Conservation (phyloP, 2,329 filamentous ascomycete genomes). For the Calonectria crousiana region DNA sequence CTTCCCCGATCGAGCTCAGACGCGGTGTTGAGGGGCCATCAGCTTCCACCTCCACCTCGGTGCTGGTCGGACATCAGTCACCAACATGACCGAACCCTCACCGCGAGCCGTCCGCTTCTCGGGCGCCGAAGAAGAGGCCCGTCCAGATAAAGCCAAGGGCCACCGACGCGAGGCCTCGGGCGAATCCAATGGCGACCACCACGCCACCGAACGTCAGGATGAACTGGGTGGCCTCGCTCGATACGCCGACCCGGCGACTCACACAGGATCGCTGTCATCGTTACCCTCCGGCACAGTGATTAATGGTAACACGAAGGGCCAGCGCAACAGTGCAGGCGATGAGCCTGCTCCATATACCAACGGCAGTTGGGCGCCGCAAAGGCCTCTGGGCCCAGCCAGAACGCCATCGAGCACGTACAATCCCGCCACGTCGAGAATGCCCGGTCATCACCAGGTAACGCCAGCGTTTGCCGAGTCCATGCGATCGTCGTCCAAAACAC, state of each 20-base stretch:
- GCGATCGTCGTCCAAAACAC: constrained; percentile 66
- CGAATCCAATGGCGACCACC: constrained; percentile 53
- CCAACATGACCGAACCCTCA: constrained; percentile 60
- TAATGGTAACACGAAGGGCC: constrained; percentile 57
- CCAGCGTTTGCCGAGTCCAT: constrained; percentile 58
- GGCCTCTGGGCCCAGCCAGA: constrained; percentile 76
- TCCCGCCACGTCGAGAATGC: constrained; percentile 70
- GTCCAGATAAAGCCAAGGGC: constrained; percentile 56
- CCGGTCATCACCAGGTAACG: constrained; percentile 54
- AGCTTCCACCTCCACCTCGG: constrained; percentile 32
- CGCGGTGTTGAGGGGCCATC: constrained; percentile 37
- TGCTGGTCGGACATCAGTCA: constrained; percentile 31
- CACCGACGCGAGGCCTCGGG: constrained; percentile 47
- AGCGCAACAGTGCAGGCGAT: constrained; percentile 51
- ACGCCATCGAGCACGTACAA: constrained; percentile 87
- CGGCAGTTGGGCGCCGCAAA: constrained; percentile 67
- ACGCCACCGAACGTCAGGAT: constrained; percentile 62
- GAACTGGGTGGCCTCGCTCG: constrained; percentile 58
- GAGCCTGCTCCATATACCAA: constrained; percentile 47
- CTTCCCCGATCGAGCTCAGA: constrained; percentile 28
- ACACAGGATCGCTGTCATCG: constrained; percentile 58
- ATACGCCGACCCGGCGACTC: constrained; percentile 57
- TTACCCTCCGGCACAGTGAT: constrained; percentile 53
- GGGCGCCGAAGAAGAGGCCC: constrained; percentile 58
- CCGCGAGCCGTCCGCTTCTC: constrained; percentile 70